Evolutionary conservation across 1,284 basidiomycete species (phyloP).

Genomic region (Wallemia ichthyophaga): DNA sequence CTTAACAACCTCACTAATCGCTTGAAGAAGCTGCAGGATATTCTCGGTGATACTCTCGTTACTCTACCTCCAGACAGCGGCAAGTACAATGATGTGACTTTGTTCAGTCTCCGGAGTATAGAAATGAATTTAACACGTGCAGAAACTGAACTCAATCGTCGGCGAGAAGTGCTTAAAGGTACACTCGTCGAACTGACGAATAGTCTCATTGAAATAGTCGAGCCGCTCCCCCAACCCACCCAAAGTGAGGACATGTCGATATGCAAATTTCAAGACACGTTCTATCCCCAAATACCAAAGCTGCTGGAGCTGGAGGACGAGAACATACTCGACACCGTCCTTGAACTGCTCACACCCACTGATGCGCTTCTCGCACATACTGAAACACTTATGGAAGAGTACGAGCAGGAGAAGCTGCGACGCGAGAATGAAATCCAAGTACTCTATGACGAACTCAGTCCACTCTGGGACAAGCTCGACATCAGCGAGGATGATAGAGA

Average conservation of each 20-base stretch:
- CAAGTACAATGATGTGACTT: not conserved
- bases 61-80: not conserved
- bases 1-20: not conserved
- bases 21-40: not conserved
- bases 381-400: not conserved
- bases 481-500: slow-evolving; percentile 42
- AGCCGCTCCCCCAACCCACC: not conserved
- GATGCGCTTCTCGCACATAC: not conserved
- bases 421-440: slow-evolving; percentile 47
- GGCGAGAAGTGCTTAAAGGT: not conserved
- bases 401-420: slow-evolving; percentile 21
- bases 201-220: not conserved
- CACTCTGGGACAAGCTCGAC: slow-evolving; percentile 45
- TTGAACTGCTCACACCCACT: not conserved
- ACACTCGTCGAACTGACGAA: not conserved
- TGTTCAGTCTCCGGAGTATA: not conserved
- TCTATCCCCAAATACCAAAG: not conserved
- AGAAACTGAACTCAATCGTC: not conserved
- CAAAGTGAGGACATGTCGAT: not conserved
- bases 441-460: slow-evolving; percentile 58
- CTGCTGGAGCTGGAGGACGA: not conserved
- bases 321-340: not conserved
- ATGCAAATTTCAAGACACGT: not conserved
- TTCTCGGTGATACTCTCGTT: not conserved
- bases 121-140: not conserved